phyloP scores from a whole-genome alignment of 176 grass and related monocot species.

The Aegilops sharonensis region DNA sequence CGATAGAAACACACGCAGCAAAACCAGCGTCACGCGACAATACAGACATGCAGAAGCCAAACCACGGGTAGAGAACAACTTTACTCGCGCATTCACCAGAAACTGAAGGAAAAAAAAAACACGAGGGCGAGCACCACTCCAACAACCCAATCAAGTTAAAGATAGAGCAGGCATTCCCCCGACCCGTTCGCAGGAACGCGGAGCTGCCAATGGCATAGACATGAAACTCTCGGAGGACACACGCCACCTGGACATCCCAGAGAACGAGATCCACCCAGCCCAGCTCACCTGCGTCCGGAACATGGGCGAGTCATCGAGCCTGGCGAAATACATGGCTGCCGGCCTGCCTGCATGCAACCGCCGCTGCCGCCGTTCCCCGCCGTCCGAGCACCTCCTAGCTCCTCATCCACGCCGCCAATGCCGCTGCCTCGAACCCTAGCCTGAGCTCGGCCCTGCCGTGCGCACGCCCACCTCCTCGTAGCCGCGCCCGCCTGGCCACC shows the following conservation, averaged over 20 bases:
- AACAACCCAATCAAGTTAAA: not conserved
- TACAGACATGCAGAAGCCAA: not conserved
- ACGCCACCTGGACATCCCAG: not conserved
- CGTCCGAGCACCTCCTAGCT: slow-evolving; percentile 15
- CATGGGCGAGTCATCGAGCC: slow-evolving; percentile 82
- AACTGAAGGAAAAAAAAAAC: not conserved
- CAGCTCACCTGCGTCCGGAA: slow-evolving; percentile 69
- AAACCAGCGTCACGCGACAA: not conserved
- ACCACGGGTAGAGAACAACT: not conserved
- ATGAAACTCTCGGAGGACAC: not conserved
- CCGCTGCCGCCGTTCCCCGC: not conserved
- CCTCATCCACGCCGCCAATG: slow-evolving; percentile 38
- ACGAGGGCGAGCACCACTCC: not conserved
- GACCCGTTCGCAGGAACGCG: not conserved
- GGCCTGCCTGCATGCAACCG: not conserved
- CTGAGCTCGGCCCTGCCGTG: not conserved
- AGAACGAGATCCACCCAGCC: slow-evolving; percentile 25
- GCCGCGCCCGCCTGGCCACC: slow-evolving; percentile 19
- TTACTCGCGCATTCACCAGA: slow-evolving; percentile 4
- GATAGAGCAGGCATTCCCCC: not conserved
- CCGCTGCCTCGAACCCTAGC: not conserved
- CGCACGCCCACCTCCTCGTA: slow-evolving; percentile 13
- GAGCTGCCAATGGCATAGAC: not conserved
- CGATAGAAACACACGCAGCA: not conserved
- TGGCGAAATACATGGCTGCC: slow-evolving; percentile 73